Percentiles rank a stretch among this genome's conserved stretches.
These are phyloP conservation scores for Elaeis oleifera DNA, from an alignment of 202 grass and related monocot species.

Conservation along the genomic window DNA sequence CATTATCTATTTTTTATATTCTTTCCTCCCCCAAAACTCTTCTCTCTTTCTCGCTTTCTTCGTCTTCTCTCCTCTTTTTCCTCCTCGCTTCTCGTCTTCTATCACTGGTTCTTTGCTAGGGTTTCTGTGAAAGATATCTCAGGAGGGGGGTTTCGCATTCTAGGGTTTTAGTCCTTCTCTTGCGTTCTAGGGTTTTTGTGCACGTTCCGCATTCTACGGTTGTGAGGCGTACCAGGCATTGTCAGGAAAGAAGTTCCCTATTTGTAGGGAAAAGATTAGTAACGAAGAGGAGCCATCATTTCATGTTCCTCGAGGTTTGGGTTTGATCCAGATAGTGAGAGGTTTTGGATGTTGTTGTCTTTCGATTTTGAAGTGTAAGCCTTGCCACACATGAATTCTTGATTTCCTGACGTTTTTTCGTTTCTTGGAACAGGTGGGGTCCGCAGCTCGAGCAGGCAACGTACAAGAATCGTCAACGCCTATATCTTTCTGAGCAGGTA, in stretches of 20 bases:
- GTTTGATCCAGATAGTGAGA: too few relatives aligned
- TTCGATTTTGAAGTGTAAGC: too few relatives aligned
- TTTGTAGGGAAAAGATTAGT: too few relatives aligned
- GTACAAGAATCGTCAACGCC: constrained; percentile 67
- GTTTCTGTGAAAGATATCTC: too few relatives aligned
- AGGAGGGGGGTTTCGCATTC: background rate
- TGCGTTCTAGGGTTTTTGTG: background rate
- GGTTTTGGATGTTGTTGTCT: too few relatives aligned
- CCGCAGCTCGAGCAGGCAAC: constrained; percentile 71
- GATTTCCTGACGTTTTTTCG: constrained; percentile 15
- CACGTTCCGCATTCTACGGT: background rate
- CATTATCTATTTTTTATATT: too few relatives aligned
- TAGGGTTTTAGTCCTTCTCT: background rate
- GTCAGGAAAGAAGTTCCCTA: too few relatives aligned
- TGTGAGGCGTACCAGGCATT: too few relatives aligned
- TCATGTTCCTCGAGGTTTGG: too few relatives aligned
- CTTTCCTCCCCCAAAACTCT: background rate
- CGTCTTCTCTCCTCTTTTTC: background rate
- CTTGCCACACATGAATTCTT: constrained; percentile 14
- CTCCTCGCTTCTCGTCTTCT: too few relatives aligned
- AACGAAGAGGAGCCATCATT: too few relatives aligned
- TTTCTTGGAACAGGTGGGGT: constrained; percentile 52
- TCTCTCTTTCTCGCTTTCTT: background rate
- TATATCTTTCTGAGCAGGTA: constrained; percentile 89
- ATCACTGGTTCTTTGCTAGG: too few relatives aligned